Evolutionary conservation across 768 basidiomycete species (phyloP), one percentile per base, ranked within the genome.

Genomic region (Calvatia gigantea): DNA sequence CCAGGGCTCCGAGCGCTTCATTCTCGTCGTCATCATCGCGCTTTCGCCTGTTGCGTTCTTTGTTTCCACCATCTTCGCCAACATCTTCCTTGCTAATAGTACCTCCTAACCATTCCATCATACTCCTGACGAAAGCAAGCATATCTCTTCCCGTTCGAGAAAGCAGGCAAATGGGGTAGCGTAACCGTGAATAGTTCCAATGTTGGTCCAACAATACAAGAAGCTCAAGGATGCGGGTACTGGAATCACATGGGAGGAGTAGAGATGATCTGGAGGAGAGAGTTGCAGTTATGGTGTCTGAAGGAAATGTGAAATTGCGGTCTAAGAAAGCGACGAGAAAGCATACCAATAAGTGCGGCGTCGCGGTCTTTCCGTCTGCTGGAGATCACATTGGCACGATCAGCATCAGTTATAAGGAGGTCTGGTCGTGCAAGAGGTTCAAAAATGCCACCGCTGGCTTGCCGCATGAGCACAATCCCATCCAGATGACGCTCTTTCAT

Each of bases 91-190:
- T 93, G 62, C 87, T 91, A 51, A 97, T 86, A 12, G 91, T 94
- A 1, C 97, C 96, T 8, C 97, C 97, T 59, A 99, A 84, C 94
- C 95, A 98, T 67, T 98, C 97, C 83, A 97, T 96, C 90, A 98
- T 89, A 75, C 91, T 95, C 56, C 94, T 75, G 25, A 97, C 91
- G 65, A 94, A 93, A 1, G 90, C 88, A 32, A 97, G 71, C 88
- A 97, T 96, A 70, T 99, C 96, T 58, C 87, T 83, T 2, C 89
- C 94, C 5, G 94, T 95, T 31, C 87, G 81, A 45, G 91, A 91
- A 35, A 98, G 80, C n/a, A 99, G 81, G 68, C 96, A 98, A 32
- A 99, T 91, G 0, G 96, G 97, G 69, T 80, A 90, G 67, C 82
- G 82, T 47, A 89, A 81, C 41, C 85, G 83, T 0, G 90, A 89